Evolutionary conservation across 768 basidiomycete genomes (phyloP).

Genomic region (Agaricus blazei): DNA sequence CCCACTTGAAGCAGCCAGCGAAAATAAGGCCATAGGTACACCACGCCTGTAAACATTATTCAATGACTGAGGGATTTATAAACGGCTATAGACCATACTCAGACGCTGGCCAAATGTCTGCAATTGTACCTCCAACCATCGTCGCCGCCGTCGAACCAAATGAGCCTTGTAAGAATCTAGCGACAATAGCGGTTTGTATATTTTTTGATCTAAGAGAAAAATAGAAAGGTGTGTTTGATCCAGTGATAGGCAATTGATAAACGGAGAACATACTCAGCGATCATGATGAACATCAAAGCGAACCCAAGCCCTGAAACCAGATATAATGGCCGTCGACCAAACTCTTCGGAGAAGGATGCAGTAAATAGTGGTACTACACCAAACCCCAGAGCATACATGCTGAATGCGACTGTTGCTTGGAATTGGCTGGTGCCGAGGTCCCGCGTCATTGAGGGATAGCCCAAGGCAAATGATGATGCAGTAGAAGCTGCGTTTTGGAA

Average conservation of each 20-base stretch:
- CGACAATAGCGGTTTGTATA: slow-evolving; percentile 59
- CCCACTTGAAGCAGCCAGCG: slow-evolving; percentile 36
- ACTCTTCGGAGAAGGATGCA: slow-evolving; percentile 66
- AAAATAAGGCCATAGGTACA: slow-evolving; percentile 73
- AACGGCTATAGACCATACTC: slow-evolving; percentile 35
- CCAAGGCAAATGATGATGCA: slow-evolving; percentile 48
- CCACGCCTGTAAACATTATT: slow-evolving; percentile 47
- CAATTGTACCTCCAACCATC: slow-evolving; percentile 70
- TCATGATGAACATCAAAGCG: slow-evolving; percentile 43
- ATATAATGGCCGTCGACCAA: slow-evolving; percentile 58
- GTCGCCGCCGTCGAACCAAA: slow-evolving; percentile 68
- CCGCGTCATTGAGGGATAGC: slow-evolving; percentile 49
- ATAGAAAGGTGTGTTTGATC: slow-evolving; percentile 3
- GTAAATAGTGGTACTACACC: slow-evolving; percentile 56
- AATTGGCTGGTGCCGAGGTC: slow-evolving; percentile 39
- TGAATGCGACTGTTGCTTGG: slow-evolving; percentile 41
- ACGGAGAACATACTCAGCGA: slow-evolving; percentile 31
- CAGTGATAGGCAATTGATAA: not conserved
- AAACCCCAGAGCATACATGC: slow-evolving; percentile 55
- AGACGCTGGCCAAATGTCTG: slow-evolving; percentile 63
- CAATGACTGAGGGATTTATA: not conserved
- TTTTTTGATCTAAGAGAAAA: slow-evolving; percentile 31
- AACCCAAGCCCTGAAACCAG: slow-evolving; percentile 45
- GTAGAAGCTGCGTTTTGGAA: slow-evolving; percentile 34
- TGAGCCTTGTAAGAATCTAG: slow-evolving; percentile 59